A percentile compares a stretch with the other conserved stretches of the same genome.
Evolutionary conservation across 805 yeast genomes (phyloP).

Genomic region (Wickerhamiella bombiphila): DNA sequence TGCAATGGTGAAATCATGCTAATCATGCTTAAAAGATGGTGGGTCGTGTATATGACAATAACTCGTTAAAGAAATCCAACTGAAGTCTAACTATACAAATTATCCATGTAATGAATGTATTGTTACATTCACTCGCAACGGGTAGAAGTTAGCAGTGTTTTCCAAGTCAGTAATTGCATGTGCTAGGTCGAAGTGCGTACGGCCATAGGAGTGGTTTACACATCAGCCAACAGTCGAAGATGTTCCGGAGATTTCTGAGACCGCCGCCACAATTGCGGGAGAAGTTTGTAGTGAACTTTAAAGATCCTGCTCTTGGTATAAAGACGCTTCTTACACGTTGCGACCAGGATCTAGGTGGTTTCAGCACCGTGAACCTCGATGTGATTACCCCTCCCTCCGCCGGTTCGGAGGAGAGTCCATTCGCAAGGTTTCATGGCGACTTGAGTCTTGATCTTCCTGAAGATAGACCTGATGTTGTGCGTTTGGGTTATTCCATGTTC

Average conservation of each 20-base stretch:
- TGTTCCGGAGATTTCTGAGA: neutral
- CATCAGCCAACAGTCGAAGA: neutral
- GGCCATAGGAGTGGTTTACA: too few species aligned
- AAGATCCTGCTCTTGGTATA: slow-evolving; percentile 31
- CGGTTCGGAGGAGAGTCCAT: slow-evolving; percentile 24
- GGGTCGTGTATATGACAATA: too few species aligned
- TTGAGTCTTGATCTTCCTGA: slow-evolving; percentile 52
- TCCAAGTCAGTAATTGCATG: too few species aligned
- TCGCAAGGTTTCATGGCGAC: slow-evolving; percentile 59
- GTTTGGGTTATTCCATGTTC: slow-evolving; percentile 70
- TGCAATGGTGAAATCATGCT: too few species aligned
- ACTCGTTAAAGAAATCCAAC: too few species aligned
- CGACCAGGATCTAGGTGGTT: slow-evolving; percentile 70
- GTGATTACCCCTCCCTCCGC: too few species aligned
- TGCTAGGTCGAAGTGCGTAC: too few species aligned
- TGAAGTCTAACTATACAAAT: too few species aligned
- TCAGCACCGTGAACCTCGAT: slow-evolving; percentile 45
- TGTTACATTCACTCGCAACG: too few species aligned
- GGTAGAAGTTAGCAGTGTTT: too few species aligned
- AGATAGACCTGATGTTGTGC: slow-evolving; percentile 45
- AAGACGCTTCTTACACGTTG: slow-evolving; percentile 43
- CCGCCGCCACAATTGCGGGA: neutral
- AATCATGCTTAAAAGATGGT: too few species aligned
- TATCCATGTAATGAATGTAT: too few species aligned
- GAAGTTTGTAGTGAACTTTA: slow-evolving; percentile 44